Percentiles rank a stretch among this genome's conserved stretches.
Evolutionary conservation across 441 rosid genomes (phyloP).

Genomic region (Viola pubescens): DNA sequence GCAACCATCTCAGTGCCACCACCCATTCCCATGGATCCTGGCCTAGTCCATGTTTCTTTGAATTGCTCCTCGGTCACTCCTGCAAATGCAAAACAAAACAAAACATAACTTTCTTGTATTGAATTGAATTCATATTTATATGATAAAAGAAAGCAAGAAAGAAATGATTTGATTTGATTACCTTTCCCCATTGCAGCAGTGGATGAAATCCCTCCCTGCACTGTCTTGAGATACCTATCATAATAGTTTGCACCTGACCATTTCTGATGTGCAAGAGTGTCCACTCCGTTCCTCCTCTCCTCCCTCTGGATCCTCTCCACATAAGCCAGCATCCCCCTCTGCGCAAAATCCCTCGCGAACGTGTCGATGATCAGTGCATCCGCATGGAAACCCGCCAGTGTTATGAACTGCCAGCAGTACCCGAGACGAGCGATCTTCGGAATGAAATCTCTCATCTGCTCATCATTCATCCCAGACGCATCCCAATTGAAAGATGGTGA

Average conservation of each 20-base stretch:
- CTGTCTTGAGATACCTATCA: conserved; percentile 79
- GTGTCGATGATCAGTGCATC: conserved; percentile 81
- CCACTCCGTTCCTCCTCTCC: conserved; percentile 84
- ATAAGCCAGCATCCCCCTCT: conserved; percentile 85
- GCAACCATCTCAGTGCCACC: conserved; percentile 58
- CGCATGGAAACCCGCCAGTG: conserved; percentile 87
- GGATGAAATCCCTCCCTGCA: conserved; percentile 91
- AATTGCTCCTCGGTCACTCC: conserved; percentile 95
- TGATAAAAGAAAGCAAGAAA: not conserved
- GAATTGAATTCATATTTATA: not conserved
- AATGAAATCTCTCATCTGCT: conserved; percentile 77
- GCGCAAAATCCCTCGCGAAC: conserved; percentile 65
- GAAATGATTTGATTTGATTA: conserved; percentile 12
- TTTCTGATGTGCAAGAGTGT: conserved; percentile 89
- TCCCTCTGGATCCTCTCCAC: conserved; percentile 95
- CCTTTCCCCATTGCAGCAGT: conserved; percentile 99
- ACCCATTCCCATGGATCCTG: conserved; percentile 43
- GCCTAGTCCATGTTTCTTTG: conserved; percentile 81
- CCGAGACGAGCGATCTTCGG: conserved; percentile 76
- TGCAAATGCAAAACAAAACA: conserved; percentile 14
- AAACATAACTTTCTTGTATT: not conserved
- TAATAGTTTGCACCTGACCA: conserved; percentile 93
- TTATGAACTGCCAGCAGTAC: conserved; percentile 90
- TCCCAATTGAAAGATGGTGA: conserved; percentile 97
- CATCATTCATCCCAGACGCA: conserved; percentile 76